Conservation (phyloP, 2,329 filamentous ascomycete genomes). For the Pseudogymnoascus sp. region DNA sequence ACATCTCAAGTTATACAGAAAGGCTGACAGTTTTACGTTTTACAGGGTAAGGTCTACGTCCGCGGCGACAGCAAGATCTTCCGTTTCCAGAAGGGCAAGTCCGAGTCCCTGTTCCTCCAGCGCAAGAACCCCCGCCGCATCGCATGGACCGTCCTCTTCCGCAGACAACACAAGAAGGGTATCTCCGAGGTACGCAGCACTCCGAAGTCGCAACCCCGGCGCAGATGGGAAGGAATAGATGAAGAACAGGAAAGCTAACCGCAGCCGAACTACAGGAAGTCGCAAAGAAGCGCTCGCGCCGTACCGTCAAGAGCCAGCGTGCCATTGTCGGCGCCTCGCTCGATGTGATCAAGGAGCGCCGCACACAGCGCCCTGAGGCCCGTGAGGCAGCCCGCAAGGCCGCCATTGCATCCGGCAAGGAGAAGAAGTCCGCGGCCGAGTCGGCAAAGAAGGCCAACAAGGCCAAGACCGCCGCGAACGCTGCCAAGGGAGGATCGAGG, state of each 20-base stretch:
- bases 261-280: constrained; percentile 63
- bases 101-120: constrained; percentile 99
- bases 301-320: constrained; percentile 97
- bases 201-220: constrained; percentile 12
- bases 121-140: constrained; percentile 99
- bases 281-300: constrained; percentile 98
- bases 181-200: constrained; percentile 86
- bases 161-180: constrained; percentile 99
- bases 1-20: constrained; percentile 7
- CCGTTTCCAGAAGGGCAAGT: constrained; percentile 99
- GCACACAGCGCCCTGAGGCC: constrained; percentile 87
- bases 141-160: constrained; percentile 96
- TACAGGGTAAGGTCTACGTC: constrained; percentile 97
- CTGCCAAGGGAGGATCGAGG: constrained; percentile 71
- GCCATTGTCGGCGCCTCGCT: constrained; percentile 98
- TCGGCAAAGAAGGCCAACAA: constrained; percentile 98
- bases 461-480: constrained; percentile 75
- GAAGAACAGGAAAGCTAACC: constrained; percentile 1
- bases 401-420: constrained; percentile 97
- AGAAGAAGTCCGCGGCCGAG: constrained; percentile 85
- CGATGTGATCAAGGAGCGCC: constrained; percentile 99
- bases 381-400: constrained; percentile 79
- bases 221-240: not conserved
- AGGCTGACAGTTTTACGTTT: constrained; percentile 24
- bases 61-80: constrained; percentile 99